Conservation (phyloP, 2,329 filamentous ascomycete genomes). For the Aspergillus amoenus region DNA sequence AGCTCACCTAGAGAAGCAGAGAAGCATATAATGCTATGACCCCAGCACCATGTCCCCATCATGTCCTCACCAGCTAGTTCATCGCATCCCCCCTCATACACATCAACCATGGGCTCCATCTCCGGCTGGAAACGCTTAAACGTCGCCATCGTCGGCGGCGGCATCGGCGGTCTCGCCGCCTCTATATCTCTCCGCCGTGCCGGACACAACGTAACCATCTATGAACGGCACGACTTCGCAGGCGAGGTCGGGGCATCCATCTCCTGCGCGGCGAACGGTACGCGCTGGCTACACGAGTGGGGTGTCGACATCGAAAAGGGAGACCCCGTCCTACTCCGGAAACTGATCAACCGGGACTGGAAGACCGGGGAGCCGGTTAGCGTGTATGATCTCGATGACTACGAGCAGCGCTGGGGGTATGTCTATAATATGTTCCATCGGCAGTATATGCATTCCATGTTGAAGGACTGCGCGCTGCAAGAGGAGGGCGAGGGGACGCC, state of each 20-base stretch:
- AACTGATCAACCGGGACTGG: conserved; percentile 70
- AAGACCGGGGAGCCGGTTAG: conserved; percentile 65
- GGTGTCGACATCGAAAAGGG: conserved; percentile 63
- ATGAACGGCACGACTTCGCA: conserved; percentile 65
- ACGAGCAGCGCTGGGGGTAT: conserved; percentile 64
- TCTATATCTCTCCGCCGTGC: conserved; percentile 54
- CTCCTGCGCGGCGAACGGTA: conserved; percentile 68
- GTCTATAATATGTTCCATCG: conserved; percentile 70
- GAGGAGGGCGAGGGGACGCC: conserved; percentile 54
- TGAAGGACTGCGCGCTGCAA: conserved; percentile 59
- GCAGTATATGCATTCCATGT: conserved; percentile 67
- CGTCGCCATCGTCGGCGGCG: conserved; percentile 52
- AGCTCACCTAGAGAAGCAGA: too few species aligned
- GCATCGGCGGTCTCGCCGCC: conserved; percentile 54
- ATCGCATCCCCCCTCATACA: not conserved
- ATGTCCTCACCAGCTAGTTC: not conserved
- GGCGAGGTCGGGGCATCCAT: conserved; percentile 68
- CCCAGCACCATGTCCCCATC: not conserved
- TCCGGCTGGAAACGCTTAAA: conserved; percentile 47
- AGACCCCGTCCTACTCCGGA: conserved; percentile 63
- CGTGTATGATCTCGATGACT: conserved; percentile 64
- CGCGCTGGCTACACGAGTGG: conserved; percentile 69
- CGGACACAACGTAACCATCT: conserved; percentile 61
- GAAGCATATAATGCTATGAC: not conserved
- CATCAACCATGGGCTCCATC: conserved; percentile 13